These are phyloP conservation scores for Eucalyptus regnans DNA, from an alignment of 345 rosid genomes.

Conservation along the genomic window DNA sequence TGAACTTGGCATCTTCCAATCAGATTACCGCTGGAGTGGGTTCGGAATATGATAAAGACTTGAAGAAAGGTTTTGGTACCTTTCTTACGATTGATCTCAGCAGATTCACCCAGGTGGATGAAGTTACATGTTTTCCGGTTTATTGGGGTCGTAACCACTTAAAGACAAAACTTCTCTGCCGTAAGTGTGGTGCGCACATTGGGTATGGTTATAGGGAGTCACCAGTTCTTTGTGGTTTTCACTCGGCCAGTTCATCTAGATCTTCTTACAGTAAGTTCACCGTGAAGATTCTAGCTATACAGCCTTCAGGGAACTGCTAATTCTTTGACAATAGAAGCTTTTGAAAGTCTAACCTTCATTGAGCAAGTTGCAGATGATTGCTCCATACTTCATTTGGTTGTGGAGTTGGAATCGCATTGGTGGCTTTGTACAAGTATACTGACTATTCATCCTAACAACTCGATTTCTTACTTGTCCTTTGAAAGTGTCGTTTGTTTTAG, in stretches of 20 bases:
- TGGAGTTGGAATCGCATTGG: neutral
- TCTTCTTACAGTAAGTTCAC: neutral
- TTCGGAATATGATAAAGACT: neutral
- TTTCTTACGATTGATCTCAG: neutral
- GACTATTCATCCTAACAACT: neutral
- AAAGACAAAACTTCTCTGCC: neutral
- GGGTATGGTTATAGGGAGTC: neutral
- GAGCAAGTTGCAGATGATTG: neutral
- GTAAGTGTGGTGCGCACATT: neutral
- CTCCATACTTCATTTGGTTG: neutral
- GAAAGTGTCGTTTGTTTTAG: neutral
- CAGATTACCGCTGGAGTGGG: neutral
- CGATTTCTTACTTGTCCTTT: neutral
- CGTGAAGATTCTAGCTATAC: neutral
- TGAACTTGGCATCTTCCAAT: neutral
- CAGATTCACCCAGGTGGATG: neutral
- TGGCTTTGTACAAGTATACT: neutral
- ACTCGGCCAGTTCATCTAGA: neutral
- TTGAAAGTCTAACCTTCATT: neutral
- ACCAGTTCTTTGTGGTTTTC: neutral
- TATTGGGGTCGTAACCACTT: neutral
- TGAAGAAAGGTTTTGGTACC: neutral
- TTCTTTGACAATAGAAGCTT: neutral
- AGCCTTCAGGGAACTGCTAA: neutral
- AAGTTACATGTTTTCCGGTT: neutral